Base-by-base conservation (phyloP, 805 yeast genomes). In the Cephaloascus albidus region DNA sequence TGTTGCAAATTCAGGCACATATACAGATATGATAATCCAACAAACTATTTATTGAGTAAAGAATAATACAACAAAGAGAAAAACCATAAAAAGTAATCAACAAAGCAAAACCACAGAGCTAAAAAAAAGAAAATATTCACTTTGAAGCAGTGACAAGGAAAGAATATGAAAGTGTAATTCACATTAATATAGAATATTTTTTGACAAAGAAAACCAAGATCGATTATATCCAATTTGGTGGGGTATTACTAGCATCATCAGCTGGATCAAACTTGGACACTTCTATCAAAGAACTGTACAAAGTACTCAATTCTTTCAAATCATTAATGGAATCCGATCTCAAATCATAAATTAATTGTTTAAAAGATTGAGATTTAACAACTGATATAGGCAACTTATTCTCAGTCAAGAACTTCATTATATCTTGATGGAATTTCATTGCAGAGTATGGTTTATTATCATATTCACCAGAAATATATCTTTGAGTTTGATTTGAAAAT, bases 331-430 rank as follows among this genome's bases (percentile, higher is more conserved):
- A 65, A 26, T 66, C 73, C 0, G 76, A 70, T 38, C 72, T 59
- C 43, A 75, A 57, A 34, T 75, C 75, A 46, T 64, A 68, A 14
- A 75, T 57, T 33, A 75, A 49, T 45, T 74, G 78, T 49, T 70
- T 71, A 47, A 75, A 75, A 6, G 75, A 61, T 18, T 60, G 47
- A 38, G 75, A 66, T 52, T 68, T 70, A n/a, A 73, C 68, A 8
- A 67, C 65, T 18, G 57, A 58, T 23, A 73, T 61, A 1, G 75
- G 65, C 10, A 75, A 54, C 48, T 72, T 72, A 52, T 75, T 71
- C n/a, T 74, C 79, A 14, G 68, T 61, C 31, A 74, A 51, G 41
- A 74, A 75, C 44, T 60, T 64, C 61, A 73, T 57, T 20, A 75
- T 52, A 43, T 74, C 74, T 44, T 65, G 68, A 42, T 72, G 79